Conservation (phyloP, 2,329 filamentous ascomycete genomes). For the Arthrobotrys entomopaga region DNA sequence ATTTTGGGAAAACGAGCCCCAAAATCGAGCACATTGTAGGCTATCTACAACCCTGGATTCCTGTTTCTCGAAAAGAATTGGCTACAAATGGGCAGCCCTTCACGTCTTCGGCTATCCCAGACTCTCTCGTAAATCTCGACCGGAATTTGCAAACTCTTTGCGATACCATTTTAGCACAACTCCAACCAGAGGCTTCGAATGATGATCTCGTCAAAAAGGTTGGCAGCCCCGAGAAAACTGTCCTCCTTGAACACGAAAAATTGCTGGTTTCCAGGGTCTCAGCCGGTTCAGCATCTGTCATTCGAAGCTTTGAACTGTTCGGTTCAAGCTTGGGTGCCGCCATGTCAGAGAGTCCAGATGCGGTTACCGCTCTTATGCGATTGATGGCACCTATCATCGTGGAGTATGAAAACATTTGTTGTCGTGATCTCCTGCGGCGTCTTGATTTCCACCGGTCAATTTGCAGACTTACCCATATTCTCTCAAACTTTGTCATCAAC, state of each 20-base stretch:
- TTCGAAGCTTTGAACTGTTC: slow-evolving; percentile 18
- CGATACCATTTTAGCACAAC: slow-evolving; percentile 36
- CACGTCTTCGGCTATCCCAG: too few relatives aligned
- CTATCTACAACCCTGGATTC: slow-evolving; percentile 39
- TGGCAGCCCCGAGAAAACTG: slow-evolving; percentile 22
- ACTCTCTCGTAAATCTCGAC: slow-evolving; percentile 5
- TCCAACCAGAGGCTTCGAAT: slow-evolving; percentile 24
- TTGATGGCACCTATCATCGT: slow-evolving; percentile 75
- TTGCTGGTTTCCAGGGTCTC: slow-evolving; percentile 18
- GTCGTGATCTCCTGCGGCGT: slow-evolving; percentile 70
- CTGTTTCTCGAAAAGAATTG: background rate
- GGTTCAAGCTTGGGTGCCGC: slow-evolving; percentile 13
- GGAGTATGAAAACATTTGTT: slow-evolving; percentile 75
- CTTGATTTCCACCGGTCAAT: slow-evolving; percentile 74
- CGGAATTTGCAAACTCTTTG: slow-evolving; percentile 24
- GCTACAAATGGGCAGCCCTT: background rate
- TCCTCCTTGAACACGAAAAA: slow-evolving; percentile 36
- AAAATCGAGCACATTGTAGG: slow-evolving; percentile 32
- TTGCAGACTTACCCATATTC: slow-evolving; percentile 77
- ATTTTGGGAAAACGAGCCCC: slow-evolving; percentile 16
- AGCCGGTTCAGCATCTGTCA: slow-evolving; percentile 2
- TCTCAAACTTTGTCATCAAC: slow-evolving; percentile 80
- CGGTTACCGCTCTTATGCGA: slow-evolving; percentile 24
- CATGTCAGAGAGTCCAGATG: slow-evolving; percentile 9
- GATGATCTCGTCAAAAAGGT: slow-evolving; percentile 23